Percentiles rank a stretch among this genome's conserved stretches.
Evolutionary conservation across 306 rosid genomes (phyloP).

Genomic region (Rosa persica): DNA sequence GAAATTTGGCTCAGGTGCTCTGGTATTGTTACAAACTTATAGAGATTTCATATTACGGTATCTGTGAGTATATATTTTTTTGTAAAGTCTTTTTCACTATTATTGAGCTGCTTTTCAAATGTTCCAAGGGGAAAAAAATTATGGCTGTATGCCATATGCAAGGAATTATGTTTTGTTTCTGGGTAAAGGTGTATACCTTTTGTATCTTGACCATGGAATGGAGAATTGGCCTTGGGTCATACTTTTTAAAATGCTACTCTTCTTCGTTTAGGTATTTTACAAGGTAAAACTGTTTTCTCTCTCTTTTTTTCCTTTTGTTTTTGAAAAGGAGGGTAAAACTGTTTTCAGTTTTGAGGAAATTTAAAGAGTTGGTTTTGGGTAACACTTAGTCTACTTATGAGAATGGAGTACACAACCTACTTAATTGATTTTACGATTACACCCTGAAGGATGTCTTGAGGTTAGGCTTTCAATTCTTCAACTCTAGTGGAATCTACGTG

Average conservation of each 20-base stretch:
- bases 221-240: background rate
- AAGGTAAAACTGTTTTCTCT: background rate
- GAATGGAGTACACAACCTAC: background rate
- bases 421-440: background rate
- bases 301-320: too few species aligned
- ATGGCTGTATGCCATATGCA: background rate
- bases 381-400: background rate
- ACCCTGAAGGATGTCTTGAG: background rate
- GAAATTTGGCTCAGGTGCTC: slow-evolving; percentile 50
- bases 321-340: background rate
- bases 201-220: background rate
- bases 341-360: background rate
- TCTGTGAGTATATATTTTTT: slow-evolving; percentile 34
- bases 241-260: background rate
- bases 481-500: background rate
- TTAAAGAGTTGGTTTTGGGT: background rate
- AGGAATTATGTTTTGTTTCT: background rate
- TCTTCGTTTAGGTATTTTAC: background rate
- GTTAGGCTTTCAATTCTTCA: background rate
- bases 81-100: slow-evolving; percentile 4
- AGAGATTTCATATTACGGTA: slow-evolving; percentile 35
- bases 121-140: background rate
- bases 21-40: slow-evolving; percentile 41
- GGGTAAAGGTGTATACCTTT: background rate
- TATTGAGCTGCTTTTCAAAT: background rate